phyloP scores from a whole-genome alignment of 2,329 filamentous ascomycete species.

The Metarhizium sp. region DNA sequence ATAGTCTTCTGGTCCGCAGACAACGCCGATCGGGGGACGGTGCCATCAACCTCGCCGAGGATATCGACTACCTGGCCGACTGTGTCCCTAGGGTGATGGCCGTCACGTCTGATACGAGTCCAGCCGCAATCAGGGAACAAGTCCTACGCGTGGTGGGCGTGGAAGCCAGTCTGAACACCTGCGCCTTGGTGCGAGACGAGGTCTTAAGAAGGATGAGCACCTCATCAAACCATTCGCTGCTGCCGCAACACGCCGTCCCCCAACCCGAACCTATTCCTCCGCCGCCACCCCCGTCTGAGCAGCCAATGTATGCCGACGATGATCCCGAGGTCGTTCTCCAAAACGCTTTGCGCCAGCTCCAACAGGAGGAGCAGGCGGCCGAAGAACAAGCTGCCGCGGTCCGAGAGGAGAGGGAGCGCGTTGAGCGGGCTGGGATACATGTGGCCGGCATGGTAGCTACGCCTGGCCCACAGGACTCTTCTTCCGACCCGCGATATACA shows the following conservation, averaged over 20 bases:
- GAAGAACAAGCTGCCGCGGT: constrained; percentile 47
- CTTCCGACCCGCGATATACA: constrained; percentile 23
- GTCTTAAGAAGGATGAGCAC: constrained; percentile 32
- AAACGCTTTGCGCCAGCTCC: constrained; percentile 48
- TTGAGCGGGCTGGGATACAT: constrained; percentile 28
- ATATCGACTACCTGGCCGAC: constrained; percentile 51
- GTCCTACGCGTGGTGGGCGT: constrained; percentile 46
- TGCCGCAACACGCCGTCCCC: constrained; percentile 10
- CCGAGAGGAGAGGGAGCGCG: constrained; percentile 41
- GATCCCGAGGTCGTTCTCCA: constrained; percentile 50
- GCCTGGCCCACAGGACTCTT: constrained; percentile 17
- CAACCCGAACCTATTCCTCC: constrained; percentile 15
- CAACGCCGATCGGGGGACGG: constrained; percentile 43
- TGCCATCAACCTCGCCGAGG: constrained; percentile 39
- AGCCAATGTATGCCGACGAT: constrained; percentile 37
- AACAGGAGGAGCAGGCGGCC: constrained; percentile 49
- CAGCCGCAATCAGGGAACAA: constrained; percentile 48
- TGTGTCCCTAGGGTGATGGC: constrained; percentile 50
- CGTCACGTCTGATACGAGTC: constrained; percentile 48
- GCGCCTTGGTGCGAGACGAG: constrained; percentile 50
- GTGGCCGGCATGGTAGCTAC: constrained; percentile 22
- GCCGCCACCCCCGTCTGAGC: constrained; percentile 21
- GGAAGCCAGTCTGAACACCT: constrained; percentile 42
- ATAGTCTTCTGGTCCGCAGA: constrained; percentile 47
- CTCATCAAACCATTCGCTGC: constrained; percentile 12